Percentiles rank a stretch among this genome's conserved stretches.
These are phyloP conservation scores for Syzygium malaccense DNA, from an alignment of 441 rosid genomes.

Conservation along the genomic window DNA sequence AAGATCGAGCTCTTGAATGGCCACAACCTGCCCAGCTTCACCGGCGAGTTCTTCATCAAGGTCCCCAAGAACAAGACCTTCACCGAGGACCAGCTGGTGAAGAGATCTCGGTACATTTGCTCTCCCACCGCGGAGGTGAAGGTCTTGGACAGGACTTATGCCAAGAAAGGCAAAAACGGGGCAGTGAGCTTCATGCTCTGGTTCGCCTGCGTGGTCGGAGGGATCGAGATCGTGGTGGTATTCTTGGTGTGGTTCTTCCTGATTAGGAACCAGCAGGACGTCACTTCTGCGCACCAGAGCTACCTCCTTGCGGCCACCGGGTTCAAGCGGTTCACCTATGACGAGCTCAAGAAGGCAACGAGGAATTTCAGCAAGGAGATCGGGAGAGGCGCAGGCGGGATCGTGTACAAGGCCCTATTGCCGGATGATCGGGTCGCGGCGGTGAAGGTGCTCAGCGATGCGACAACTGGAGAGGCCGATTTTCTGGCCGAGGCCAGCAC, in stretches of 20 bases:
- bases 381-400: conserved; percentile 1
- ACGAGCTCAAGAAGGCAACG: conserved; percentile 2
- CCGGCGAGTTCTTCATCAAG: neutral
- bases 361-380: conserved; percentile 5
- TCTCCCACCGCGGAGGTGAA: neutral
- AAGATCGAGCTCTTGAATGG: conserved; percentile 3
- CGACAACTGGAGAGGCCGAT: neutral
- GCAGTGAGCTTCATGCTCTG: conserved; percentile 1
- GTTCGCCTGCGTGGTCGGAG: conserved; percentile 1
- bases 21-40: conserved; percentile 2
- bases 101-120: neutral
- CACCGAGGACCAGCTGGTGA: neutral
- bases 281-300: neutral
- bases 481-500: neutral
- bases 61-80: neutral
- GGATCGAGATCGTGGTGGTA: neutral
- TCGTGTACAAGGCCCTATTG: neutral
- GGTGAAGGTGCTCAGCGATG: neutral
- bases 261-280: neutral
- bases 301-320: neutral
- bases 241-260: conserved; percentile 6
- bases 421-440: neutral
- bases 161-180: neutral
- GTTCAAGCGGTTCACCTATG: neutral
- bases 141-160: neutral